Evolutionary conservation across 306 rosid species (phyloP).

Genomic region (Pueraria montana): DNA sequence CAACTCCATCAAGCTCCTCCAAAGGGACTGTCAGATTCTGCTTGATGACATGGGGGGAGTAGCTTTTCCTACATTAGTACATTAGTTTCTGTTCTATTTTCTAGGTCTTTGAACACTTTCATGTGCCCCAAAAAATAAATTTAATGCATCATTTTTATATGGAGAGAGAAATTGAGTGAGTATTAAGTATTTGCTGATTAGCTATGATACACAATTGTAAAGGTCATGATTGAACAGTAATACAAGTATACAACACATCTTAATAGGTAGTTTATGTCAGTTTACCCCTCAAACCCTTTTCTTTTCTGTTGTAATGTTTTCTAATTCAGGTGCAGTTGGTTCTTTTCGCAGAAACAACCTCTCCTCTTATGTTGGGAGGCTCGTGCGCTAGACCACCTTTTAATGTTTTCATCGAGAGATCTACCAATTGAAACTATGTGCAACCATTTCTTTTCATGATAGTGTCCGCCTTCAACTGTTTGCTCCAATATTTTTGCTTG

Average conservation of each 20-base stretch:
- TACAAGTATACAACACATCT: background rate
- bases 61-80: conserved; percentile 2
- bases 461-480: conserved; percentile 3
- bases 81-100: background rate
- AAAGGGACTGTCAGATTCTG: conserved; percentile 10
- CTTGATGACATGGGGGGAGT: background rate
- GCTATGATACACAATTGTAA: background rate
- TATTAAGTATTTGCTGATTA: conserved; percentile 2
- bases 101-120: background rate
- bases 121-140: background rate
- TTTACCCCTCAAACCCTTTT: conserved; percentile 23
- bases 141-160: conserved; percentile 16
- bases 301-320: conserved; percentile 3
- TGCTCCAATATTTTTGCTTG: background rate
- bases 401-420: background rate
- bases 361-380: conserved; percentile 21
- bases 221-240: background rate
- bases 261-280: conserved; percentile 17
- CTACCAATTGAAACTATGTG: background rate
- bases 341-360: background rate
- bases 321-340: background rate
- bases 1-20: conserved; percentile 11
- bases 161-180: conserved; percentile 24
- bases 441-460: conserved; percentile 8
- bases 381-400: background rate